Evolutionary conservation across 1,139 yeast genomes (phyloP), one percentile per base, ranked within the genome.

Genomic region (Kodamaea suecica): DNA sequence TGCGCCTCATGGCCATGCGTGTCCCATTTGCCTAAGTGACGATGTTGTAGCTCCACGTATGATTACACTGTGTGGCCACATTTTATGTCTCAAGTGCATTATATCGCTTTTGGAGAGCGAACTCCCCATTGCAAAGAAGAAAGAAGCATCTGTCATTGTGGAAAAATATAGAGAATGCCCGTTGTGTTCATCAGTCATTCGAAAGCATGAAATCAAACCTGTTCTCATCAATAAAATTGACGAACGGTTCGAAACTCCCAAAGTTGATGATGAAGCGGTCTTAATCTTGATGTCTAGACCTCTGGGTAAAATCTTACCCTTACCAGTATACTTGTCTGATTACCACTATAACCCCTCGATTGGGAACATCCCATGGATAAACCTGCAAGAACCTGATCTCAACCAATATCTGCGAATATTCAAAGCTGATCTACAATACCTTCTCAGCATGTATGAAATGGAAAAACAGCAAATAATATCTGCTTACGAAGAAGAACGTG

Each of bases 21-120:
- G 99, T 55, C 97, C 98, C 1, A 92, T 94, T 24, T 94, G 99
- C 55, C 66, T 92, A 12, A 74, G 83, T 21, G 95, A 85, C 36
- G 82, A 80, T 14, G 84, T 92, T 7, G 74, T 84, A 25, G 97
- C 97, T 0, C 97, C 98, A 1, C 67, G 97, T 37, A 94, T 94
- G 97, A 78, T 88, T 21, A 64, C 70, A 8, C 74, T 80, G 12
- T 94, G 99, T 63, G 98, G 99, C 3, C 99, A 94, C 54, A 73
- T 88, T 10, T 75, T 92, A 51, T 94, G 99, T 54, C 71, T 79
- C 37, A 79, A 88, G 19, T 94, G 99, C 55, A 60, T 90, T 26
- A 58, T 87, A 35, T 75, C 90, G 26, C 76, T 85, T 50, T 62
- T 87, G 36, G 85, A 78, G 27, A 76, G 83, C 14, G 78, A 77